Percentiles rank a stretch among this genome's conserved stretches.
Evolutionary conservation across 495 filamentous ascomycete species (phyloP).

Genomic region (Cryomyces minteri): DNA sequence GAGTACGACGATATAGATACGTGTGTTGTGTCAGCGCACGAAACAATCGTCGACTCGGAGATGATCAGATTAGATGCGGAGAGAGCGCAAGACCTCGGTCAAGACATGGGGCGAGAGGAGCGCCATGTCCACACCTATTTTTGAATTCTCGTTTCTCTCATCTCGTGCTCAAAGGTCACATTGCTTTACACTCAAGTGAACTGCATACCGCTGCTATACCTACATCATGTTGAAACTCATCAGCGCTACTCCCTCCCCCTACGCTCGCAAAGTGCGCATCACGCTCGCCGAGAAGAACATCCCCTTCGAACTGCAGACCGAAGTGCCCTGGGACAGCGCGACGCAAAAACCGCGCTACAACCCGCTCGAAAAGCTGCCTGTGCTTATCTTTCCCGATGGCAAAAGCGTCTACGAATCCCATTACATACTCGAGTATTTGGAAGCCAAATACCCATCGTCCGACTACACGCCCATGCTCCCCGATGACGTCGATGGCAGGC

Average conservation of each 20-base stretch:
- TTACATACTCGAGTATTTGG: slow-evolving; percentile 11
- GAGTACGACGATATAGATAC: too few relatives aligned
- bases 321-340: slow-evolving; percentile 13
- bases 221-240: slow-evolving; percentile 1
- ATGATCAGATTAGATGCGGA: too few relatives aligned
- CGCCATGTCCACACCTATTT: too few relatives aligned
- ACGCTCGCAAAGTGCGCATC: slow-evolving; percentile 10
- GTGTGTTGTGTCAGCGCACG: too few relatives aligned
- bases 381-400: slow-evolving; percentile 8
- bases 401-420: slow-evolving; percentile 8
- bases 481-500: slow-evolving; percentile 5
- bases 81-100: too few relatives aligned
- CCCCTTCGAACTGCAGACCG: slow-evolving; percentile 10
- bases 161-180: too few relatives aligned
- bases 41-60: too few relatives aligned
- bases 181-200: too few relatives aligned
- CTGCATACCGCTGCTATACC: not conserved
- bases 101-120: too few relatives aligned
- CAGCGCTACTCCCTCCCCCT: slow-evolving; percentile 7
- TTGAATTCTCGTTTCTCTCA: too few relatives aligned
- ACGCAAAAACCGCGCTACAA: slow-evolving; percentile 11
- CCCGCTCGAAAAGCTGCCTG: slow-evolving; percentile 13
- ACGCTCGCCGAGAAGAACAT: slow-evolving; percentile 8
- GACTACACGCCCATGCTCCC: slow-evolving; percentile 4
- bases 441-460: slow-evolving; percentile 6